Percentiles rank a stretch among this genome's conserved stretches.
These are phyloP conservation scores for Hymenotorrendiella dingleyae DNA, from an alignment of 2,329 filamentous ascomycete species.

Conservation along the genomic window DNA sequence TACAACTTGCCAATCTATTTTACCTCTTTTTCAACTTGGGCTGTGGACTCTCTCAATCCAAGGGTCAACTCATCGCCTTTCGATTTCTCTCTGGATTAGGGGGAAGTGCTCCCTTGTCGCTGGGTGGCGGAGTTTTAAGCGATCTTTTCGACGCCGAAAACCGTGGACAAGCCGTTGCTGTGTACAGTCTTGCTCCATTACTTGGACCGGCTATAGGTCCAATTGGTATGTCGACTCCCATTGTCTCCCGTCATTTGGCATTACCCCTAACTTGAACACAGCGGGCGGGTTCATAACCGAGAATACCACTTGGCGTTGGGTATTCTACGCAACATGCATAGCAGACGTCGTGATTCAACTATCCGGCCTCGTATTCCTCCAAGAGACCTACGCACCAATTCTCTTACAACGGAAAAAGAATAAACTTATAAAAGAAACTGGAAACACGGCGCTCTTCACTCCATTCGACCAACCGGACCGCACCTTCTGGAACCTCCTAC, in stretches of 20 bases:
- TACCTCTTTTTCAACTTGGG: conserved; percentile 47
- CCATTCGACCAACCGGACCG: conserved; percentile 45
- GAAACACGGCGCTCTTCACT: conserved; percentile 38
- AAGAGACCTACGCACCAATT: conserved; percentile 43
- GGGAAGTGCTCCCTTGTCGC: conserved; percentile 37
- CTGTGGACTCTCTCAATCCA: conserved; percentile 40
- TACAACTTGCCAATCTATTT: conserved; percentile 40
- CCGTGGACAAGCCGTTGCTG: conserved; percentile 35
- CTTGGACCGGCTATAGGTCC: conserved; percentile 30
- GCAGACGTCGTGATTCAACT: conserved; percentile 35
- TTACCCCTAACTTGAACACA: too few species aligned
- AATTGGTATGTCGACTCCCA: too few species aligned
- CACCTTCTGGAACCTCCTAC: conserved; percentile 30
- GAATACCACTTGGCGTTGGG: conserved; percentile 32
- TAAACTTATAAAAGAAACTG: conserved; percentile 41
- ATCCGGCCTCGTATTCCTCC: conserved; percentile 36
- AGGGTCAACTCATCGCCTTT: conserved; percentile 36
- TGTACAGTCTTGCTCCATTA: conserved; percentile 26
- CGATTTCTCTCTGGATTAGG: conserved; percentile 44
- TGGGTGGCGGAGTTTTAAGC: conserved; percentile 37
- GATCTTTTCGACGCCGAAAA: conserved; percentile 42
- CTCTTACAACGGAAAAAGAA: conserved; percentile 38
- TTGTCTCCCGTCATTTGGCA: too few species aligned
- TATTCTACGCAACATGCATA: conserved; percentile 37
- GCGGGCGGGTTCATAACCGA: conserved; percentile 44